phyloP scores from a whole-genome alignment of 140 eudicot genomes.

The Oenanthe javanica region DNA sequence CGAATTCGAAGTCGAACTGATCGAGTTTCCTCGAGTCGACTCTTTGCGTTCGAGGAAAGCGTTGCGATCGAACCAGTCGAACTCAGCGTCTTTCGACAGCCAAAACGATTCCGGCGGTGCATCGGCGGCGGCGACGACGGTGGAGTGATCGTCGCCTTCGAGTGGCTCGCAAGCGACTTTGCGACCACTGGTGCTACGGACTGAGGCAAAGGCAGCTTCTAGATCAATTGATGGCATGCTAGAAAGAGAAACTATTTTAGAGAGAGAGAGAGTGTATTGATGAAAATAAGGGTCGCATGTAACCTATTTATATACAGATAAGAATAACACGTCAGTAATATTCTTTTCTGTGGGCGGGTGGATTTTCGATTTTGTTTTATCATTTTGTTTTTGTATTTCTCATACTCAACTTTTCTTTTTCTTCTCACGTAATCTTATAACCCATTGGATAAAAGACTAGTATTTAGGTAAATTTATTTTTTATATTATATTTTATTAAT shows the following conservation, averaged over 20 bases:
- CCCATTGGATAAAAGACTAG: too few relatives aligned
- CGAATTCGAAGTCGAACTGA: conserved; percentile 7
- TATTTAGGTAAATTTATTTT: too few relatives aligned
- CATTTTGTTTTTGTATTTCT: too few relatives aligned
- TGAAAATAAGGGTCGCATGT: background rate
- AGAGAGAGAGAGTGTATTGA: conserved; percentile 7
- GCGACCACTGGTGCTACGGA: conserved; percentile 30
- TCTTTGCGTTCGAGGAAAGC: conserved; percentile 70
- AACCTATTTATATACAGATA: background rate
- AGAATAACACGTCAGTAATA: background rate
- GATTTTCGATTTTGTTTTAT: background rate
- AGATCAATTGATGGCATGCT: conserved; percentile 52
- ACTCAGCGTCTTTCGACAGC: conserved; percentile 85
- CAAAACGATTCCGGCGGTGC: conserved; percentile 79
- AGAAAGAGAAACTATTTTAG: background rate
- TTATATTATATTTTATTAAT: too few relatives aligned
- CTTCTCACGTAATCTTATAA: too few relatives aligned
- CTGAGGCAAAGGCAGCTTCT: conserved; percentile 33
- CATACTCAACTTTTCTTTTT: too few relatives aligned
- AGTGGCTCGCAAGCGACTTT: conserved; percentile 42
- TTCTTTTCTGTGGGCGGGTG: background rate
- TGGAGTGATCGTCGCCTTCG: conserved; percentile 22
- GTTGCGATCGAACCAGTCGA: conserved; percentile 85
- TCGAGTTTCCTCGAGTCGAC: conserved; percentile 49
- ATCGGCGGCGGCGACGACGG: conserved; percentile 33